Conservation (phyloP, 2,329 filamentous ascomycete genomes). For the Phialemoniopsis sp. region DNA sequence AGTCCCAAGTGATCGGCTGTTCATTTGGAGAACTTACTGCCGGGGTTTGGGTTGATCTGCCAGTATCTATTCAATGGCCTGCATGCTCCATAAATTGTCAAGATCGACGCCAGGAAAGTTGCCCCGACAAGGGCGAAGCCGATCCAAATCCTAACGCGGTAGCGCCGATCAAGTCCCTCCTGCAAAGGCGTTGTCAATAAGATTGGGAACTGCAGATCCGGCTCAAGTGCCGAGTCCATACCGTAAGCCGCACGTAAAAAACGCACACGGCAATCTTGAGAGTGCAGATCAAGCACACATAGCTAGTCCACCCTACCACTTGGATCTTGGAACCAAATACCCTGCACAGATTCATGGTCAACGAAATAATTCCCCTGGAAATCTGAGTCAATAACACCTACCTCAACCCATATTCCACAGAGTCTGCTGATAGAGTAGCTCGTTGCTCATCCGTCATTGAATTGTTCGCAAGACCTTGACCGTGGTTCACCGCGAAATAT, state of each 20-base stretch:
- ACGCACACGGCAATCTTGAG: conserved; percentile 50
- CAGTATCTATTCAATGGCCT: conserved; percentile 14
- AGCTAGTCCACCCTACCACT: conserved; percentile 48
- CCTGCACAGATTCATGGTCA: conserved; percentile 22
- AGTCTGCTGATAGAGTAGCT: conserved; percentile 30
- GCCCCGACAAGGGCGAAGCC: conserved; percentile 38
- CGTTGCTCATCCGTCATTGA: conserved; percentile 47
- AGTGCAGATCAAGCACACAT: conserved; percentile 45
- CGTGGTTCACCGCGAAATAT: conserved; percentile 41
- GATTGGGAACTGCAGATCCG: too few relatives aligned
- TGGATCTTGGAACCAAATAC: conserved; percentile 48
- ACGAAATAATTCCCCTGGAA: too few relatives aligned
- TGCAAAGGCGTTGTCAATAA: conserved; percentile 12
- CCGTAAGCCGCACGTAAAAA: conserved; percentile 48
- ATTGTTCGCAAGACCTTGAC: conserved; percentile 48
- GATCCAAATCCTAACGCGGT: conserved; percentile 8
- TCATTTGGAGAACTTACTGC: conserved; percentile 2
- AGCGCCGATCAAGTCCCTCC: conserved; percentile 26
- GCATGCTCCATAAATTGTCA: conserved; percentile 42
- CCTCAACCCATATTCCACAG: conserved; percentile 33
- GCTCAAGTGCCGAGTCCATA: too few relatives aligned
- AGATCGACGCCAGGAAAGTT: conserved; percentile 40
- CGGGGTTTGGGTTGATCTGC: conserved; percentile 14
- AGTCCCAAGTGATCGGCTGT: background rate
- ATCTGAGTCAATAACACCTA: too few relatives aligned